Conservation (phyloP, 2,329 filamentous ascomycete genomes). For the Blastomyces silverae region DNA sequence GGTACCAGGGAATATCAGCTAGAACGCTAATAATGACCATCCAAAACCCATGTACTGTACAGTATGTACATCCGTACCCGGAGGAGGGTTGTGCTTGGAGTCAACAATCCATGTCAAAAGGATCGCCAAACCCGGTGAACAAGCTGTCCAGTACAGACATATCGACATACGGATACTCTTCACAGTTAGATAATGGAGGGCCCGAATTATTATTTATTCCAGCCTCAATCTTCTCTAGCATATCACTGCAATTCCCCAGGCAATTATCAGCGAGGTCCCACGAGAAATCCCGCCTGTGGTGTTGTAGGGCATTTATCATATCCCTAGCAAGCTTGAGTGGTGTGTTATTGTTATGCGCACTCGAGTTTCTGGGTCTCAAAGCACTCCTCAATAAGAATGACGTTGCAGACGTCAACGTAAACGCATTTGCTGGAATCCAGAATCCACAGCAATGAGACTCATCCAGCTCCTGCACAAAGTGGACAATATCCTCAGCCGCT, state of each 20-base stretch:
- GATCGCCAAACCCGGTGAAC: conserved; percentile 12
- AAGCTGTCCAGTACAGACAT: conserved; percentile 14
- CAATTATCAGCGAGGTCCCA: conserved; percentile 51
- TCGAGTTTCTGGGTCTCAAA: conserved; percentile 40
- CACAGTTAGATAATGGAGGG: conserved; percentile 11
- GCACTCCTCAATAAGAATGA: conserved; percentile 48
- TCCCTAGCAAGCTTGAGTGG: conserved; percentile 43
- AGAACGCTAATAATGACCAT: not conserved
- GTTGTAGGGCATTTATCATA: conserved; percentile 37
- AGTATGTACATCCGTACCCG: not conserved
- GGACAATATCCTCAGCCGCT: conserved; percentile 46
- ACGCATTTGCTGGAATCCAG: conserved; percentile 47
- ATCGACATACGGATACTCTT: conserved; percentile 11
- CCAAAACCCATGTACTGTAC: not conserved
- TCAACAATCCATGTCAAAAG: conserved; percentile 11
- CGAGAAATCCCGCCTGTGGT: conserved; percentile 35
- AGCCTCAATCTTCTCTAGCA: conserved; percentile 40
- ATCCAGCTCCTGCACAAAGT: conserved; percentile 44
- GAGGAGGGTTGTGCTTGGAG: not conserved
- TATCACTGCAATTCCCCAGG: conserved; percentile 43
- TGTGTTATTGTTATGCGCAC: conserved; percentile 29
- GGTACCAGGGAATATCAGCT: not conserved
- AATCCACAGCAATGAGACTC: conserved; percentile 44
- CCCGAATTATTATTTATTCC: not conserved
- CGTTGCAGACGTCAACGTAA: conserved; percentile 45